Evolutionary conservation across 2,329 filamentous ascomycete genomes (phyloP), one percentile per base, ranked within the genome.

Genomic region (Curvularia sp.): DNA sequence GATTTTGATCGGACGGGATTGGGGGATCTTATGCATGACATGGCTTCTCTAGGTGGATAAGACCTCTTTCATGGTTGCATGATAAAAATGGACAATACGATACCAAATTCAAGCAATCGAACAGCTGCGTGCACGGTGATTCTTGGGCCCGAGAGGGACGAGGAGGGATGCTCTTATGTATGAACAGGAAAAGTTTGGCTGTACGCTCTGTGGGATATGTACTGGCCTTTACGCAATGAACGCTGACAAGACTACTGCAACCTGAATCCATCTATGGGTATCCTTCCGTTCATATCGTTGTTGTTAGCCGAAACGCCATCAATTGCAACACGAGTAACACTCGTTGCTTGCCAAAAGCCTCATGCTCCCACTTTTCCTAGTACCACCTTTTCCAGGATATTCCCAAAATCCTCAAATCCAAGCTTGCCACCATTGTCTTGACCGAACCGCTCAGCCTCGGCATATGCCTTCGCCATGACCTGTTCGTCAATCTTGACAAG

Each of bases 391-490:
- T 79, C 76, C 55, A 81, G 55, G n/a, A 79, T 67, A 5, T 51
- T 60, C 1, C 76, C 79, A 65, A 81, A 66, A n/a, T 76, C 71
- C 0, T 70, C 68, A 53, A 79, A 77, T 10, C 63, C 70, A 4
- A 80, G 68, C 44, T 69, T 72, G 4, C 74, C 75, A 13, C 69
- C 69, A 24, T 66, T 67, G 15, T 57, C 58, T 13, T 71, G 64
- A 0, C 71, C 70, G 53, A 63, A 64, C 1, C 60, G 58, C 53
- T 74, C 73, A 5, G 72, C 75, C 43, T 75, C 69, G 20, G 57
- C 64, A 65, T 82, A 83, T 20, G 76, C 75, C 44, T 65, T 64
- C 41, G 55, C 60, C 79, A 83, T 79, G 30, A 80, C 67, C 15
- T 75, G 67, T 26, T 65, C 64, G 31, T 75, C 74, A 6, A 83